Conservation (phyloP, 2,329 filamentous ascomycete genomes). For the Sporothrix luriei region DNA sequence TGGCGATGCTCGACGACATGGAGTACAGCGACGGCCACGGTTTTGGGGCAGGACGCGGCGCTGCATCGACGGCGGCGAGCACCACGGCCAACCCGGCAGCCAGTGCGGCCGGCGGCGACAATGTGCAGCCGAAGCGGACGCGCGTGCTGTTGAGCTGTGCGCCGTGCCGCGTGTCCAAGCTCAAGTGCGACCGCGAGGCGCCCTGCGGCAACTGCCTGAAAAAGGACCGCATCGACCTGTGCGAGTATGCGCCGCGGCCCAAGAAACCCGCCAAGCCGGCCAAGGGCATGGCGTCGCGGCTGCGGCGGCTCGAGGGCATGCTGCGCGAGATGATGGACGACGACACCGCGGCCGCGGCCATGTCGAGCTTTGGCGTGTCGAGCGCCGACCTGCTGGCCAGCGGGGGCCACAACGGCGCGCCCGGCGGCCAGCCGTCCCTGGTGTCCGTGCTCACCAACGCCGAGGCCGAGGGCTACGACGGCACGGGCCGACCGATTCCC, state of each 20-base stretch:
- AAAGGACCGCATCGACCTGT: conserved; percentile 51
- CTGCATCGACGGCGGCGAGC: too few species aligned
- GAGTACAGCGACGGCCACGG: not conserved
- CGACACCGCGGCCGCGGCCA: conserved; percentile 29
- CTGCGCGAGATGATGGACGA: conserved; percentile 58
- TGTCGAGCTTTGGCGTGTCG: conserved; percentile 33
- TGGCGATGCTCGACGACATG: conserved; percentile 10
- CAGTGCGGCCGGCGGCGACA: not conserved
- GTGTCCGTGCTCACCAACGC: conserved; percentile 2
- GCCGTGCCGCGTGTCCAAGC: conserved; percentile 57
- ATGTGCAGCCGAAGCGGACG: conserved; percentile 46
- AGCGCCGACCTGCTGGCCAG: conserved; percentile 23
- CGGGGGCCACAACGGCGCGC: not conserved
- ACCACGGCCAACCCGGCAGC: not conserved
- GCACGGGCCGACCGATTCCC: conserved; percentile 33
- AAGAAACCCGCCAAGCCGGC: conserved; percentile 46
- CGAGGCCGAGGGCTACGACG: conserved; percentile 35
- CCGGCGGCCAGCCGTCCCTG: not conserved
- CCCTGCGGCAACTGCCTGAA: conserved; percentile 58
- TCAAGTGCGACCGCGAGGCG: conserved; percentile 58
- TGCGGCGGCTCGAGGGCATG: conserved; percentile 60
- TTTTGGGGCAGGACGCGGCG: too few species aligned
- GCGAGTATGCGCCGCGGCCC: conserved; percentile 54
- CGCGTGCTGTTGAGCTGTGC: conserved; percentile 57
- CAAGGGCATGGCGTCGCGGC: conserved; percentile 57